Conservation (phyloP, 805 yeast species). For the Candida nonsorbophila region DNA sequence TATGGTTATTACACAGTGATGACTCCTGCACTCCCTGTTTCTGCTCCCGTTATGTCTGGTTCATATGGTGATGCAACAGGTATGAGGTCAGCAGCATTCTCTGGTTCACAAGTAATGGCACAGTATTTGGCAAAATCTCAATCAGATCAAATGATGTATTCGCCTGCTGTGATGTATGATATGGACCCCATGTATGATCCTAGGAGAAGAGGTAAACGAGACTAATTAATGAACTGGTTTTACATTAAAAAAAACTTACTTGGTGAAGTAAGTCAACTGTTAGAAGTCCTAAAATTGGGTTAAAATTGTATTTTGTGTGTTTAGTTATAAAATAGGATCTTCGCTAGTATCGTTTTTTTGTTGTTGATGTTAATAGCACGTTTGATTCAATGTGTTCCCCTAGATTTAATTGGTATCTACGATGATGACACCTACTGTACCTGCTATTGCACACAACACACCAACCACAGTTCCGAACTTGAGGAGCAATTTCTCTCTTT, state of each 20-base stretch:
- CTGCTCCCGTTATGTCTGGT: background rate
- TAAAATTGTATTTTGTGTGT: too few relatives aligned
- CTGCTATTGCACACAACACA: conserved; percentile 15
- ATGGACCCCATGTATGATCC: too few relatives aligned
- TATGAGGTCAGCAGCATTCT: conserved; percentile 9
- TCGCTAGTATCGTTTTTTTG: too few relatives aligned
- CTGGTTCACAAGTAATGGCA: conserved; percentile 74
- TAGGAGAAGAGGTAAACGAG: too few relatives aligned
- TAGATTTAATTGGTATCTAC: too few relatives aligned
- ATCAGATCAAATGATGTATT: conserved; percentile 52
- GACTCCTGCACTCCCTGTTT: conserved; percentile 7
- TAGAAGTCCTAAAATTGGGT: too few relatives aligned
- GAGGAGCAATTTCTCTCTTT: conserved; percentile 7
- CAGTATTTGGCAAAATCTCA: conserved; percentile 68
- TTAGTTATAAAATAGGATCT: too few relatives aligned
- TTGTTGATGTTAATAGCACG: too few relatives aligned
- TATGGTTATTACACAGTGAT: conserved; percentile 7
- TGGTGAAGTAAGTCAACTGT: too few relatives aligned
- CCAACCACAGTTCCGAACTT: conserved; percentile 15
- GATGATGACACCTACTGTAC: conserved; percentile 14
- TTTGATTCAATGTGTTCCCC: too few relatives aligned
- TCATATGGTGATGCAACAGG: conserved; percentile 1
- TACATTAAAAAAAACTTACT: conserved; percentile 10
- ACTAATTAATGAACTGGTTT: too few relatives aligned
- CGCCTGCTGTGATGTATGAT: conserved; percentile 17